Base-by-base conservation (phyloP, 1,284 basidiomycete species). In the Moniliella sp. region DNA sequence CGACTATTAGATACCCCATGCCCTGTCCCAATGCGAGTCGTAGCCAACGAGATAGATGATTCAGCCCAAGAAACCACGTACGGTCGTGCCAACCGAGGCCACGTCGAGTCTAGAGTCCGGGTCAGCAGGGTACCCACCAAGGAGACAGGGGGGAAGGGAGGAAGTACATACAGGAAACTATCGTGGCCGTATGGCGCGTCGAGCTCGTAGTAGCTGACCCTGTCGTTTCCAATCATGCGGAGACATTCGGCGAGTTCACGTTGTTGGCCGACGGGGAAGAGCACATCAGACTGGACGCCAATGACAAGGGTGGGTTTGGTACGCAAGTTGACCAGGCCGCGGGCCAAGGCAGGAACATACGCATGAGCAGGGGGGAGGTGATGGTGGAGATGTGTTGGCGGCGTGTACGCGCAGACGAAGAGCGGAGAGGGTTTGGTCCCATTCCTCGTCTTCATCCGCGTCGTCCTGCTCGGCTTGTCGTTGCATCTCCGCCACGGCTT, bases 241-340 rank as follows among this genome's bases (percentile, higher is more conserved):
- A 99, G 63, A 17, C 84, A 86, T 61, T 94, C 84, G 3, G 78
- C 83, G 14, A 93, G 67, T 63, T 97, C 88, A 17, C 88, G 68
- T 62, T 97, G 91, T 63, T 97, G 88, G 54, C 94, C 86, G 4
- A 94, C 81, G 0, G 86, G 82, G 64, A 99, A 94, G 15, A 99
- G 65, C 25, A 94, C 86, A 53, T 99, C 88, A 50, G 76, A 80
- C 64, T 99, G 88, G 4, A 93, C 88, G 12, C 91, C 91, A 8
- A 99, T 69, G 1, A 99, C 70, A 16, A 99, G 69, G 1, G 71
- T 73, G 0, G 91, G 86, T 19, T 75, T 88, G 37, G 76, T 65
- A 9, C 66, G 62, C 1, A 97, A 69, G 2, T 80, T 75, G 19
- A 66, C 53, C 32, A 99, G 70, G 16, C 88, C 91, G n/a, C 69